Percentiles rank a stretch among this genome's conserved stretches.
These are phyloP conservation scores for Detonula confervacea DNA, from an alignment of 352 stramenopile species.

Conservation along the genomic window DNA sequence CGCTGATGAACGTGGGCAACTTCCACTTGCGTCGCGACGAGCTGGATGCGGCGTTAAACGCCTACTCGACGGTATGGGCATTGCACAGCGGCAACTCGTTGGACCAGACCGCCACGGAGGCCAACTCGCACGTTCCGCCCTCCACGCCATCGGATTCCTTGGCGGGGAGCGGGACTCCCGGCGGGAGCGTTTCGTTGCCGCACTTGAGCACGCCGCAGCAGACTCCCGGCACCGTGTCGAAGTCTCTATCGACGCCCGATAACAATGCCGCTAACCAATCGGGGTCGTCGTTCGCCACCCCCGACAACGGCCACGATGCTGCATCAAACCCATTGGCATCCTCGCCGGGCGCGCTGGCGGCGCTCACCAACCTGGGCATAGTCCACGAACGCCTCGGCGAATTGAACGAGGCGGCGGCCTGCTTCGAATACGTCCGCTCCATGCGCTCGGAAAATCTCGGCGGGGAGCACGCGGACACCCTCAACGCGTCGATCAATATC, in stretches of 20 bases:
- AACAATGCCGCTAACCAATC: too few relatives aligned
- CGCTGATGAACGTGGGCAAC: slow-evolving; percentile 36
- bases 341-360: not conserved
- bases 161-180: not conserved
- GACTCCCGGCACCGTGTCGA: not conserved
- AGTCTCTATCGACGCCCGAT: too few relatives aligned
- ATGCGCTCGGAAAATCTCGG: not conserved
- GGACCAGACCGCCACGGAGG: not conserved
- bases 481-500: slow-evolving; percentile 37
- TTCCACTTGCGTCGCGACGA: slow-evolving; percentile 38
- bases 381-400: slow-evolving; percentile 37
- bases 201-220: not conserved
- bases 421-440: slow-evolving; percentile 23
- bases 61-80: slow-evolving; percentile 30
- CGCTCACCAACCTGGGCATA: slow-evolving; percentile 34
- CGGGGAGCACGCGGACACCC: slow-evolving; percentile 9
- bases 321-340: too few relatives aligned
- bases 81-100: slow-evolving; percentile 13
- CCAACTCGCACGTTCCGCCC: not conserved
- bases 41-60: slow-evolving; percentile 26
- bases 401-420: slow-evolving; percentile 24
- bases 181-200: not conserved
- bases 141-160: not conserved
- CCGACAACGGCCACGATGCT: not conserved
- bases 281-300: not conserved